phyloP scores from a whole-genome alignment of 768 basidiomycete genomes.

The Cystobasidium ongulense region DNA sequence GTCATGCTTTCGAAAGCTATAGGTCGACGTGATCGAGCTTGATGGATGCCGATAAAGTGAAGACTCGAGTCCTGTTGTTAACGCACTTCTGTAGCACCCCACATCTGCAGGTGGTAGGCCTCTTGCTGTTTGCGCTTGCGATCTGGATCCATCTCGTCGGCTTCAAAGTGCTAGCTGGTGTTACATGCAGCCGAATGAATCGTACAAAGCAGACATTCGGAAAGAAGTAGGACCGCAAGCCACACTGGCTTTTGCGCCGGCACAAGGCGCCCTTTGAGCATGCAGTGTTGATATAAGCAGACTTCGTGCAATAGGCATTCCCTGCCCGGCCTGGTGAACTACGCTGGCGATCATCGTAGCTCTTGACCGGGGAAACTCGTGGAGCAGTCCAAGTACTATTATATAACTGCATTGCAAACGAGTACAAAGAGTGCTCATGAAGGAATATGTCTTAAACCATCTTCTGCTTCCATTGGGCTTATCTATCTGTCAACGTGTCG shows the following conservation, averaged over 20 bases:
- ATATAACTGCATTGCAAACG: background rate
- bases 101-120: conserved; percentile 6
- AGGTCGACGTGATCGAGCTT: background rate
- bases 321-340: too few species aligned
- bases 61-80: background rate
- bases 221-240: background rate
- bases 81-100: background rate
- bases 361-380: background rate
- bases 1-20: background rate
- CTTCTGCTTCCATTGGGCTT: background rate
- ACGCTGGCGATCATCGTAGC: too few species aligned
- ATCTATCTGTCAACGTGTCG: background rate
- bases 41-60: background rate
- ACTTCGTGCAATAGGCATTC: too few species aligned
- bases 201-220: background rate
- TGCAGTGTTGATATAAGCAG: too few species aligned
- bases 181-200: background rate
- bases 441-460: background rate
- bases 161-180: too few species aligned
- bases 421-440: background rate
- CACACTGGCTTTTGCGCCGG: too few species aligned
- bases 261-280: too few species aligned
- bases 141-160: conserved; percentile 16
- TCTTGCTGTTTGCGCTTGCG: conserved; percentile 9
- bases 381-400: background rate